A percentile compares a stretch with the other conserved stretches of the same genome.
Conservation (phyloP, 305 asterid genomes). For the Fraxinus angustifolia region DNA sequence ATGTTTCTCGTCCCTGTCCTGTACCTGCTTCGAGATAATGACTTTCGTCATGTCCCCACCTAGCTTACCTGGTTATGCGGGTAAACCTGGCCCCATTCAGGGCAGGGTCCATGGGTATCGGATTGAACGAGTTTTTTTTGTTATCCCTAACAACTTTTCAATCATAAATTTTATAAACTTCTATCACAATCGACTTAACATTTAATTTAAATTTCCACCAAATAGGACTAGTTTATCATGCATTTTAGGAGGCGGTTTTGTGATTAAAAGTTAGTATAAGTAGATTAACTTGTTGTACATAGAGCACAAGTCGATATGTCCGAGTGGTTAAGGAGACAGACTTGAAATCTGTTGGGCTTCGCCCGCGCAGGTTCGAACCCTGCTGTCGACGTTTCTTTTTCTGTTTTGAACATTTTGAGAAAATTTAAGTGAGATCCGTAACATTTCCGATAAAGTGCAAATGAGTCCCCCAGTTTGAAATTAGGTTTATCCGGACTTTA, state of each 20-base stretch:
- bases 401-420: neutral
- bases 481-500: neutral
- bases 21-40: no score
- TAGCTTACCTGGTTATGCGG: no score
- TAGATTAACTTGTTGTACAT: neutral
- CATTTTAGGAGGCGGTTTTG: neutral
- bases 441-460: neutral
- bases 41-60: no score
- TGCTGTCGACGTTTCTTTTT: slow-evolving; percentile 58
- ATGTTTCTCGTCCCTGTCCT: no score
- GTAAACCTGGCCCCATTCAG: no score
- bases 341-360: slow-evolving; percentile 94
- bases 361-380: slow-evolving; percentile 99
- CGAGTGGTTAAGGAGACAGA: slow-evolving; percentile 98
- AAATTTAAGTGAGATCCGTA: neutral
- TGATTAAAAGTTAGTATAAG: neutral
- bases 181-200: neutral
- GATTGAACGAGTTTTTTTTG: no score
- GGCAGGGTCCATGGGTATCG: no score
- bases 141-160: no score
- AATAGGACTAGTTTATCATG: neutral
- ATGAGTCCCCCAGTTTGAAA: neutral
- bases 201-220: no score
- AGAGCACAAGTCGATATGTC: slow-evolving; percentile 60
- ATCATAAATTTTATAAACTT: no score